These are phyloP conservation scores for Epichloe bromicola DNA, from an alignment of 2,329 filamentous ascomycete species.

Conservation along the genomic window DNA sequence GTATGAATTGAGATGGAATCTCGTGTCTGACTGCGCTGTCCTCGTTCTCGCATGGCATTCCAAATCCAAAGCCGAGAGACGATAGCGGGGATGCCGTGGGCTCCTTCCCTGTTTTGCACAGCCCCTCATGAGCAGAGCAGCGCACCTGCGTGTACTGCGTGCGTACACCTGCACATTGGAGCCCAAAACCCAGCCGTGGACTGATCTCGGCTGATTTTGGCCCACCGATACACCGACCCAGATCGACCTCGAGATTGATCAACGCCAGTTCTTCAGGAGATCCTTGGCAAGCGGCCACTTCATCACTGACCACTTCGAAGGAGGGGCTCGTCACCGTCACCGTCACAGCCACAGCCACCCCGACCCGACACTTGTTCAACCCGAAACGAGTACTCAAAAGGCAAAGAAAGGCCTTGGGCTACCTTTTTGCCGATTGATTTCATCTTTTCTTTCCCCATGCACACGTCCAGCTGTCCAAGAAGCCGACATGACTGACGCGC, in stretches of 20 bases:
- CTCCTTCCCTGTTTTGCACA: neutral
- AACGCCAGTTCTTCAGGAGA: neutral
- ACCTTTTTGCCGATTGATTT: neutral
- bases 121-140: neutral
- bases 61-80: neutral
- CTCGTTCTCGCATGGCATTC: neutral
- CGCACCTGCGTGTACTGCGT: too few relatives aligned
- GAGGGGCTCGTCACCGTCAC: neutral
- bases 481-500: conserved; percentile 1
- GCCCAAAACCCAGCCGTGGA: too few relatives aligned
- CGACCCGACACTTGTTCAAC: neutral
- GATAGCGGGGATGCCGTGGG: neutral
- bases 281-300: neutral
- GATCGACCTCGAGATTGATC: too few relatives aligned
- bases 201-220: too few relatives aligned
- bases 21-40: too few relatives aligned
- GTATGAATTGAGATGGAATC: neutral
- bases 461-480: neutral
- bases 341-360: neutral
- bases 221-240: too few relatives aligned
- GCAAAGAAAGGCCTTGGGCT: neutral
- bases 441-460: neutral
- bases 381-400: neutral
- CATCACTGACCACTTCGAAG: neutral
- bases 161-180: too few relatives aligned